A percentile compares a stretch with the other conserved stretches of the same genome.
phyloP scores from a whole-genome alignment of 805 yeast genomes.

The Saccharomycopsis javanensis region DNA sequence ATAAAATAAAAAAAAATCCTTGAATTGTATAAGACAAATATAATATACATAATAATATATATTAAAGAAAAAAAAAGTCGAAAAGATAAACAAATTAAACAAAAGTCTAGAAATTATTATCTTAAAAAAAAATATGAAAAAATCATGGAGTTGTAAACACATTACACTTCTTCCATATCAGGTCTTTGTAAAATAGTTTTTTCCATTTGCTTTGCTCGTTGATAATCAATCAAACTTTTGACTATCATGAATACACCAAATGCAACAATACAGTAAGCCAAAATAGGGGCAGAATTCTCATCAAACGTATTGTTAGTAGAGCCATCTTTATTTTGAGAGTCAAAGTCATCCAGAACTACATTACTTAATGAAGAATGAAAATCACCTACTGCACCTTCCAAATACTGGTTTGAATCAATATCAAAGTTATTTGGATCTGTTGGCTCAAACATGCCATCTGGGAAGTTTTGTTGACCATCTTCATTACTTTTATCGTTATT shows the following conservation, averaged over 20 bases:
- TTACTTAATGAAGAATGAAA: constrained; percentile 21
- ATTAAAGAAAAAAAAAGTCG: neutral
- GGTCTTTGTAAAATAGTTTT: constrained; percentile 44
- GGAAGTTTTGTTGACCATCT: constrained; percentile 21
- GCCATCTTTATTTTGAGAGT: constrained; percentile 11
- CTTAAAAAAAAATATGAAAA: neutral
- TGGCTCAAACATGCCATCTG: constrained; percentile 33
- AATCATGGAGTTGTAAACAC: neutral
- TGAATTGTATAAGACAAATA: neutral
- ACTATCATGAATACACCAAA: constrained; percentile 58
- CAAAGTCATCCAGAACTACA: constrained; percentile 19
- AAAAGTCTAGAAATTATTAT: too few species aligned
- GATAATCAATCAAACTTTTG: constrained; percentile 64
- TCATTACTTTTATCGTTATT: constrained; percentile 20
- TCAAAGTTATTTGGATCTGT: constrained; percentile 50
- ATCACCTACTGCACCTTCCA: constrained; percentile 24
- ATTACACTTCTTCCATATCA: constrained; percentile 3
- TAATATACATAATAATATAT: neutral
- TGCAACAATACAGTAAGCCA: constrained; percentile 24
- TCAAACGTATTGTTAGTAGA: constrained; percentile 14
- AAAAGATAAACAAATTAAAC: neutral
- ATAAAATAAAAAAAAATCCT: neutral
- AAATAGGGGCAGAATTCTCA: constrained; percentile 19
- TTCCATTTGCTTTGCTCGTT: constrained; percentile 71
- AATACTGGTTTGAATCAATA: constrained; percentile 24